These are phyloP conservation scores for Rhinocladiella similis DNA, from an alignment of 2,329 filamentous ascomycete genomes.

Conservation along the genomic window DNA sequence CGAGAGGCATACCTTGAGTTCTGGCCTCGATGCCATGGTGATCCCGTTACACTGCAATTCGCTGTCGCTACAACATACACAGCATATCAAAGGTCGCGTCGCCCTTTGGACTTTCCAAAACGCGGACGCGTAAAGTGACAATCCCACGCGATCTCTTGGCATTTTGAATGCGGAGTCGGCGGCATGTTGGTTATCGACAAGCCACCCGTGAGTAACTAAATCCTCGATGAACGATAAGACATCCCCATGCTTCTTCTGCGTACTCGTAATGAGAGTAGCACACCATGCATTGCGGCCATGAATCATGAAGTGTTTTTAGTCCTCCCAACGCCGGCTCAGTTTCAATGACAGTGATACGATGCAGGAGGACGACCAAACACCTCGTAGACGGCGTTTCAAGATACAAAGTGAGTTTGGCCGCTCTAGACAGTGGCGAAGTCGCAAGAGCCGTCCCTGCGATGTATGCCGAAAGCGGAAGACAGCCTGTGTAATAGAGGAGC, in stretches of 20 bases:
- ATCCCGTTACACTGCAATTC: background rate
- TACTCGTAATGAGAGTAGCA: too few relatives aligned
- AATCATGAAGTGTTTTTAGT: too few relatives aligned
- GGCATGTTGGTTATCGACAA: too few relatives aligned
- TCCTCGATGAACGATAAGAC: too few relatives aligned
- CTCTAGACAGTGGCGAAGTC: constrained; percentile 36
- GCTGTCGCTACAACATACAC: background rate
- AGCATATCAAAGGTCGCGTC: background rate
- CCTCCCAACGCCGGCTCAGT: too few relatives aligned
- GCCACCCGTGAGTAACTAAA: too few relatives aligned
- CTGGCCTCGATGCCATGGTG: constrained; percentile 68
- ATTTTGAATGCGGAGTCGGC: background rate
- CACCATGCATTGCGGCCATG: too few relatives aligned
- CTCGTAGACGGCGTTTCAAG: constrained; percentile 18
- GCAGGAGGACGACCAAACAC: constrained; percentile 7
- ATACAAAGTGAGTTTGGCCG: constrained; percentile 22
- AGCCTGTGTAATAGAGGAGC: constrained; percentile 48
- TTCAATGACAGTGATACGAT: constrained; percentile 2
- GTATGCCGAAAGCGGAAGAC: constrained; percentile 48
- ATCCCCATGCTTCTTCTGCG: too few relatives aligned
- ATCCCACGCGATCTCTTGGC: background rate
- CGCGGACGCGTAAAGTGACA: background rate
- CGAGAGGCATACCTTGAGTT: constrained; percentile 60
- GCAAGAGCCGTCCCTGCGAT: constrained; percentile 51
- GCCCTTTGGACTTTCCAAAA: background rate